phyloP scores from a whole-genome alignment of 176 grass and related monocot species.

The Zoysia pacifica region DNA sequence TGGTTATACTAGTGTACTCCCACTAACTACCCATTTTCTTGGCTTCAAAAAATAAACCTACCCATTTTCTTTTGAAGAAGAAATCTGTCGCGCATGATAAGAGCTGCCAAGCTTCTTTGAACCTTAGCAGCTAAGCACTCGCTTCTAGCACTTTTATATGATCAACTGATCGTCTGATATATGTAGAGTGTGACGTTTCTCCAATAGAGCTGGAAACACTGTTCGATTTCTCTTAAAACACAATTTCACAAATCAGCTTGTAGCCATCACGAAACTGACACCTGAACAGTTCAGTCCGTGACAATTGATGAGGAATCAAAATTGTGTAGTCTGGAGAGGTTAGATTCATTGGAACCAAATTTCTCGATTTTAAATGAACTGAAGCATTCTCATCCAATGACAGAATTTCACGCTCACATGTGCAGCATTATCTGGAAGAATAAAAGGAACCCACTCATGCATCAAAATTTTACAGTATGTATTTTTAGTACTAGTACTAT shows the following conservation, averaged over 20 bases:
- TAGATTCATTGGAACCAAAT: background rate
- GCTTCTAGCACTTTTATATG: no score
- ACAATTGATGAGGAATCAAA: background rate
- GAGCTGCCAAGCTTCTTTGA: constrained; percentile 1
- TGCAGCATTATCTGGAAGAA: background rate
- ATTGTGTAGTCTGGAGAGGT: background rate
- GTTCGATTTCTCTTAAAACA: background rate
- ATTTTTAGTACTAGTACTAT: background rate
- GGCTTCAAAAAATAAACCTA: no score
- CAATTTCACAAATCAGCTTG: background rate
- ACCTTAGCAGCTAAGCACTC: constrained; percentile 11
- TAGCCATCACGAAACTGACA: constrained; percentile 16
- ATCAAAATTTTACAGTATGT: constrained; percentile 25
- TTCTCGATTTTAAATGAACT: background rate
- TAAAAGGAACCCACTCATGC: constrained; percentile 15
- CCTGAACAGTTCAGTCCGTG: background rate
- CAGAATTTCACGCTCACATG: background rate
- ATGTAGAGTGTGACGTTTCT: constrained; percentile 12
- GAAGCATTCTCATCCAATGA: background rate
- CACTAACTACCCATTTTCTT: background rate
- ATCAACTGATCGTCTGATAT: background rate
- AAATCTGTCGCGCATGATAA: background rate
- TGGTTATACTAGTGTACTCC: background rate
- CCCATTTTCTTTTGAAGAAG: background rate
- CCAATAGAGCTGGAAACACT: background rate